Percentiles rank a stretch among this genome's conserved stretches.
Evolutionary conservation across 208 protist genomes (phyloP).

Genomic region (Trypanosoma theileri): DNA sequence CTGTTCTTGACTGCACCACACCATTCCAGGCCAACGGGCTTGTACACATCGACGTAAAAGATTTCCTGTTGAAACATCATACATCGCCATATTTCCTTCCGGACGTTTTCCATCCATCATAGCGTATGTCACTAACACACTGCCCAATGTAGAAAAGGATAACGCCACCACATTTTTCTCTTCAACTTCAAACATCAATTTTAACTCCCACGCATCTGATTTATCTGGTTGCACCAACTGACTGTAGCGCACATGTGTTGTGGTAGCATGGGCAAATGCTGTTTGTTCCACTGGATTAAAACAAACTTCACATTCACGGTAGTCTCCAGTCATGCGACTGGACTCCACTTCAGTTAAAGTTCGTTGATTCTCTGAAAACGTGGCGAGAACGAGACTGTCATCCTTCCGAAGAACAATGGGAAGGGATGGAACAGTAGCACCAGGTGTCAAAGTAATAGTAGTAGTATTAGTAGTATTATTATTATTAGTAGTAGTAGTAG

Average conservation of each 20-base stretch:
- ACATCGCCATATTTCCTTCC: conserved; percentile 77
- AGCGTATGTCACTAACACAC: conserved; percentile 75
- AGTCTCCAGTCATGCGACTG: conserved; percentile 63
- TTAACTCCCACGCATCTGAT: conserved; percentile 27
- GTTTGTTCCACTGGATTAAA: conserved; percentile 57
- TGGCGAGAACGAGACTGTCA: conserved; percentile 57
- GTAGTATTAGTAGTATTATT: too few species aligned
- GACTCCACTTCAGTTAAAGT: conserved; percentile 47
- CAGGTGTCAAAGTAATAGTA: neutral
- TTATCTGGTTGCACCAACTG: conserved; percentile 38
- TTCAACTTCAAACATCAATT: conserved; percentile 55
- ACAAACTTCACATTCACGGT: conserved; percentile 75
- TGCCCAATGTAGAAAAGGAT: conserved; percentile 67
- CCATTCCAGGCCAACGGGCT: conserved; percentile 78
- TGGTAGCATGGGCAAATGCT: conserved; percentile 78
- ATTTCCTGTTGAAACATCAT: conserved; percentile 45
- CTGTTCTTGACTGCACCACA: conserved; percentile 63
- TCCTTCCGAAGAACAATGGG: conserved; percentile 81
- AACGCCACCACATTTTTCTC: conserved; percentile 66
- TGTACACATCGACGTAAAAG: conserved; percentile 72
- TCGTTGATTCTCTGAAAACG: conserved; percentile 61
- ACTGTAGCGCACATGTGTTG: conserved; percentile 68
- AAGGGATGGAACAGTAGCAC: conserved; percentile 22
- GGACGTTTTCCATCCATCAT: conserved; percentile 80
- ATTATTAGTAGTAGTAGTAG: too few species aligned